Evolutionary conservation across 768 basidiomycete genomes (phyloP), one percentile per base, ranked within the genome.

Genomic region (Porphyrellus cyaneotinctus): DNA sequence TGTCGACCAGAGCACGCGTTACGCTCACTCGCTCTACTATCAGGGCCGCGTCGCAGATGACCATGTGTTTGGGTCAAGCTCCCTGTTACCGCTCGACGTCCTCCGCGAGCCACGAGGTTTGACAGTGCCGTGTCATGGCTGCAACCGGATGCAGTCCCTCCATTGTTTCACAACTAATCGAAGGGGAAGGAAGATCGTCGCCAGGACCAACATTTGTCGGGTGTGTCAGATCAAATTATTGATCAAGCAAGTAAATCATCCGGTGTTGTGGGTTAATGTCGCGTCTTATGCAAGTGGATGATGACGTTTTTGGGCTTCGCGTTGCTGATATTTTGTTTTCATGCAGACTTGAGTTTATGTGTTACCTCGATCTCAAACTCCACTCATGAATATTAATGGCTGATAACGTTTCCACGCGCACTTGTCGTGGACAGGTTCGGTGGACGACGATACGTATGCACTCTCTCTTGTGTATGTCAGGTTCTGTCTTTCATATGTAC

Each of bases 151-250:
- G 67, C 61, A 63, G 58, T 68, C 67, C n/a, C 56, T 68, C 33
- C 42, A 51, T 26, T 68, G 67, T 37, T 68, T 61, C n/a, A 67
- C 61, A 32, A 47, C 49, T 17, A 23, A 38, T n/a, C 48, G 51
- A 10, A 55, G 54, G 7, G 58, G 42, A 3, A 54, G 30, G 30
- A 59, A 57, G 58, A 54, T 69, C 18, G 50, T 65, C 6, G 54
- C 63, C 2, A 47, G 67, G 44, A 65, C 63, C 45, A 54, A 58
- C 18, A 2, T 68, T 4, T 68, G 66, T 37, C 65, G 66, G 1
- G 48, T 65, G 15, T 68, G 67, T 20, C 67, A 68, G 52, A 69
- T 68, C 61, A 69, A 69, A 51, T 9, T 64, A 41, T 53, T 69
- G 58, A 60, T 68, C 30, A 63, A 56, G 15, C 30, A 65, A n/a